A percentile compares a stretch with the other conserved stretches of the same genome.
Conservation (phyloP, 331 rosid species). For the Arachis monticola region DNA sequence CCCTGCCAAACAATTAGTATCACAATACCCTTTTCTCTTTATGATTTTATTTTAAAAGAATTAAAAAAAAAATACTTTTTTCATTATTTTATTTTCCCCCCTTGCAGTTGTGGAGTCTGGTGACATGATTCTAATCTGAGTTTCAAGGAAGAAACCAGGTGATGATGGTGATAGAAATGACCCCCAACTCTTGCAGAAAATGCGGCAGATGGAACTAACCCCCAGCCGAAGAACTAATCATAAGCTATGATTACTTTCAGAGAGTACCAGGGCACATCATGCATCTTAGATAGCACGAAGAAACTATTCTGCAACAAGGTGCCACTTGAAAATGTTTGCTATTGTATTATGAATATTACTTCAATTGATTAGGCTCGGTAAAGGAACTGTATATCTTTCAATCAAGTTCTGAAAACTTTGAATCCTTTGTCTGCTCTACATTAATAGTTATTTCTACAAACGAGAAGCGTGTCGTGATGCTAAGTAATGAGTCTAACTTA, state of each 20-base stretch:
- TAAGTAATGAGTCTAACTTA: neutral
- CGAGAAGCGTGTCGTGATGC: neutral
- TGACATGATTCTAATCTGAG: no score
- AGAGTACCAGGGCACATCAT: conserved; percentile 84
- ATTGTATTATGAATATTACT: conserved; percentile 28
- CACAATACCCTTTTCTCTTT: conserved; percentile 4
- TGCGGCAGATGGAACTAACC: conserved; percentile 49
- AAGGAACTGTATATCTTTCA: conserved; percentile 19
- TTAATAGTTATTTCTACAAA: neutral
- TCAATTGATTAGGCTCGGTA: conserved; percentile 10
- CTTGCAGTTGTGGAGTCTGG: conserved; percentile 94
- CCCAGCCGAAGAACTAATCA: conserved; percentile 59
- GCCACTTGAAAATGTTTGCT: conserved; percentile 18
- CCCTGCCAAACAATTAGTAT: conserved; percentile 88
- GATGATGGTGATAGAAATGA: conserved; percentile 46
- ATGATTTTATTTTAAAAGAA: neutral
- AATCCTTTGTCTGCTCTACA: conserved; percentile 9
- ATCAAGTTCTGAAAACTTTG: conserved; percentile 18
- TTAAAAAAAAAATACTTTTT: no score
- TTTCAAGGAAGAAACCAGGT: conserved; percentile 51
- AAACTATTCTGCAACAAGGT: conserved; percentile 64
- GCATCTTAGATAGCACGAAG: conserved; percentile 93
- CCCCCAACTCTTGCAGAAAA: conserved; percentile 52
- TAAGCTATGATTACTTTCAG: conserved; percentile 83
- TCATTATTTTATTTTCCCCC: no score